A percentile compares a stretch with the other conserved stretches of the same genome.
phyloP scores from a whole-genome alignment of 1,284 basidiomycete species.

The Irpex sp. region DNA sequence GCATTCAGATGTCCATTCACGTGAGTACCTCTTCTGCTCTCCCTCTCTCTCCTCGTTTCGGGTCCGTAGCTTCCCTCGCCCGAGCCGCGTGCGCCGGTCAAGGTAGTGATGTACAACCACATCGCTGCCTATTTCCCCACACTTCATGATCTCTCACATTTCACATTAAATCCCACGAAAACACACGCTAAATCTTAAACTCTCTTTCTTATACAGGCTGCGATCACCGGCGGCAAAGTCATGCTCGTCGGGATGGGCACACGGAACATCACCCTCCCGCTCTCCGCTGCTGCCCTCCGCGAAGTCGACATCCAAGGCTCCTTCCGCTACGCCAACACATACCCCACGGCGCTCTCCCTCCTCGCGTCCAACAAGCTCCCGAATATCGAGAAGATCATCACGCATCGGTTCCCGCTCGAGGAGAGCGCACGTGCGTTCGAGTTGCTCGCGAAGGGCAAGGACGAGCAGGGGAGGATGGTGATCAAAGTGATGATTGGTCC shows the following conservation, averaged over 20 bases:
- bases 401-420: slow-evolving; percentile 71
- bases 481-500: slow-evolving; percentile 80
- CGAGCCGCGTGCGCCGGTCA: too few species aligned
- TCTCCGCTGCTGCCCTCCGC: slow-evolving; percentile 77
- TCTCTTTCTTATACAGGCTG: slow-evolving; percentile 47
- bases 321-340: slow-evolving; percentile 88
- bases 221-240: slow-evolving; percentile 81
- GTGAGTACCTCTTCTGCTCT: slow-evolving; percentile 41
- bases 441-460: slow-evolving; percentile 70
- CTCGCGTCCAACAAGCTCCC: slow-evolving; percentile 60
- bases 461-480: slow-evolving; percentile 76
- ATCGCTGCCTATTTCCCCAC: not conserved
- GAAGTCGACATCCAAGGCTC: slow-evolving; percentile 94
- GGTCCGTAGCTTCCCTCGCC: too few species aligned
- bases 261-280: slow-evolving; percentile 77
- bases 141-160: not conserved
- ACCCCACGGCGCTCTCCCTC: slow-evolving; percentile 79
- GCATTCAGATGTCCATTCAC: slow-evolving; percentile 85
- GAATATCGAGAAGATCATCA: slow-evolving; percentile 74
- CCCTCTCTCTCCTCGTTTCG: not conserved
- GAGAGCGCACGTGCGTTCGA: slow-evolving; percentile 77
- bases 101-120: too few species aligned
- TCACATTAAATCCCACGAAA: not conserved
- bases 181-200: not conserved
- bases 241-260: slow-evolving; percentile 96